Evolutionary conservation across 306 rosid species (phyloP).

Genomic region (Rubus parviflorus): DNA sequence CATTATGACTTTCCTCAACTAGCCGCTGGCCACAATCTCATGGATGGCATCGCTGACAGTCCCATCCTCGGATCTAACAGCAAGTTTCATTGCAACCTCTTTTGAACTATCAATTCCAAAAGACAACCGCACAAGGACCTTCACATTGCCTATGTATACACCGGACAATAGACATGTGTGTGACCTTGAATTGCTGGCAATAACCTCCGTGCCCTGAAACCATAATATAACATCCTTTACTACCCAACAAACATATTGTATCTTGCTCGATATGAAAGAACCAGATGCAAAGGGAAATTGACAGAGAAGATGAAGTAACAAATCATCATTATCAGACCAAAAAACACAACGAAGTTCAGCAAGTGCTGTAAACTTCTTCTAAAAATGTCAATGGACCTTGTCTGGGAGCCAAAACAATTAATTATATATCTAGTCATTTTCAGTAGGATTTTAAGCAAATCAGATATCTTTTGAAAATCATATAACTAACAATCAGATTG

Average conservation of each 20-base stretch:
- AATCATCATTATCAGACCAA: not conserved
- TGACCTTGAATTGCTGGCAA: constrained; percentile 89
- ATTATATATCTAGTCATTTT: not conserved
- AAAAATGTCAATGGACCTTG: not conserved
- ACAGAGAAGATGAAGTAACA: not conserved
- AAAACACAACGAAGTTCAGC: not conserved
- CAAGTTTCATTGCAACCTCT: constrained; percentile 94
- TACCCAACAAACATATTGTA: not conserved
- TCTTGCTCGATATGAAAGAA: not conserved
- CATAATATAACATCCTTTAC: constrained; percentile 10
- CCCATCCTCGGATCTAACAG: constrained; percentile 80
- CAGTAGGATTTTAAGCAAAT: not conserved
- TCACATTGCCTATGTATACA: constrained; percentile 74
- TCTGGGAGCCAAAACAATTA: not conserved
- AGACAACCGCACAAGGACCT: constrained; percentile 81
- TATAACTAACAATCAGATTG: not conserved
- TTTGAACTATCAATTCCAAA: constrained; percentile 84
- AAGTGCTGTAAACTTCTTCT: not conserved
- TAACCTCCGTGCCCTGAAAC: constrained; percentile 83
- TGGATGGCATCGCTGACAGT: constrained; percentile 78
- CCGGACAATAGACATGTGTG: constrained; percentile 83
- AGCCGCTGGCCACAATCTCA: constrained; percentile 92
- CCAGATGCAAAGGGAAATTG: not conserved
- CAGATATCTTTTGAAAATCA: not conserved
- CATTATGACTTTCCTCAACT: constrained; percentile 30